Evolutionary conservation across 148 eudicot genomes (phyloP).

Genomic region (Diospyros kaki): DNA sequence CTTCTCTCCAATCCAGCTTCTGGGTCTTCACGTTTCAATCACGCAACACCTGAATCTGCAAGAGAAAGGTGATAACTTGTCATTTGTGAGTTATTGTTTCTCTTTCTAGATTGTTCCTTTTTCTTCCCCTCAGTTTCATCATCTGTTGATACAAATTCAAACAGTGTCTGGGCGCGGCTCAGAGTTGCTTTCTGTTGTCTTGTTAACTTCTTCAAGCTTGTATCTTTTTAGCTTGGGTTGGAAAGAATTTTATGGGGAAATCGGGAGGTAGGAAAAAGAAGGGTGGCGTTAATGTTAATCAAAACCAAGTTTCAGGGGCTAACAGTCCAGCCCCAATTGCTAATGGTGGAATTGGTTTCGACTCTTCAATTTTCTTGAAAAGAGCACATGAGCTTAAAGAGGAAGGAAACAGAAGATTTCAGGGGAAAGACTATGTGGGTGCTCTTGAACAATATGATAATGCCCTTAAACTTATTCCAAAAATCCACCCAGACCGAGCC

Average conservation of each 20-base stretch:
- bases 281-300: slow-evolving; percentile 44
- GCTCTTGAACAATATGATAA: slow-evolving; percentile 81
- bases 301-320: slow-evolving; percentile 24
- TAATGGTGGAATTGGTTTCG: slow-evolving; percentile 49
- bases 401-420: slow-evolving; percentile 76
- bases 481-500: slow-evolving; percentile 75
- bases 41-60: slow-evolving; percentile 3
- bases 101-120: background rate
- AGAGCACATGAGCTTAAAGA: slow-evolving; percentile 90
- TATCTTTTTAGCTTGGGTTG: slow-evolving; percentile 1
- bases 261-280: slow-evolving; percentile 90
- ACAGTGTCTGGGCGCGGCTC: background rate
- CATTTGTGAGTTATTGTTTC: slow-evolving; percentile 16
- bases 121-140: background rate
- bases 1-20: slow-evolving; percentile 11
- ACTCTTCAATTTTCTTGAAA: slow-evolving; percentile 62
- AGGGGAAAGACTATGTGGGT: slow-evolving; percentile 62
- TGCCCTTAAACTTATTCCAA: slow-evolving; percentile 79
- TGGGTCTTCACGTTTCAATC: slow-evolving; percentile 14
- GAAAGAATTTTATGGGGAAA: slow-evolving; percentile 65
- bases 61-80: background rate
- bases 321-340: slow-evolving; percentile 30
- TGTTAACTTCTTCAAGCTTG: background rate
- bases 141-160: background rate
- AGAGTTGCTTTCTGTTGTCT: slow-evolving; percentile 1